A percentile compares a stretch with the other conserved stretches of the same genome.
Evolutionary conservation across 495 filamentous ascomycete genomes (phyloP).

Genomic region (Stereocaulon alpinum): DNA sequence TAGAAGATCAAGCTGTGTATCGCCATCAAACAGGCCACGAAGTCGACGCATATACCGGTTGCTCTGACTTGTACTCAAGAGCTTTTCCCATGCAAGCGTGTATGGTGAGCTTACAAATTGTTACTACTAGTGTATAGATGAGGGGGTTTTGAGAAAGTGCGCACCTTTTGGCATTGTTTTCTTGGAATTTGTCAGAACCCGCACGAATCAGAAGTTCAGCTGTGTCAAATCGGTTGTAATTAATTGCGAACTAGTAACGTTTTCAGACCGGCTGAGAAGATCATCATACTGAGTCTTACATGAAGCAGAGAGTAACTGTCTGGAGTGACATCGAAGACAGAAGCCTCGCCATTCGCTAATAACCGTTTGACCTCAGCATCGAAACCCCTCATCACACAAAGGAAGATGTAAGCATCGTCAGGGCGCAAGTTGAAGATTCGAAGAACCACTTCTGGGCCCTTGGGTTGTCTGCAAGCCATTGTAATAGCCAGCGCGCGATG

Average conservation of each 20-base stretch:
- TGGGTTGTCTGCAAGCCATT: not conserved
- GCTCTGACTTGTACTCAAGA: fast-evolving
- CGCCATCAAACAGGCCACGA: not conserved
- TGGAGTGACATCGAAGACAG: not conserved
- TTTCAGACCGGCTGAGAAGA: too few species aligned
- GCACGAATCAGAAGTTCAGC: not conserved
- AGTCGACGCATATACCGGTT: not conserved
- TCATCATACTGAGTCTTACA: not conserved
- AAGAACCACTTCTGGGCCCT: conserved; percentile 6
- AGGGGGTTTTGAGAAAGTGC: not conserved
- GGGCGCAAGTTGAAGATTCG: conserved; percentile 3
- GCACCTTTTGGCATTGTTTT: not conserved
- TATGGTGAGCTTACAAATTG: not conserved
- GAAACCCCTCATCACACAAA: not conserved
- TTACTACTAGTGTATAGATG: not conserved
- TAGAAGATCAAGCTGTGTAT: not conserved
- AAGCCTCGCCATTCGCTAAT: conserved; percentile 5
- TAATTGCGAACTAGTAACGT: not conserved
- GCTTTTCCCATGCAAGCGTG: not conserved
- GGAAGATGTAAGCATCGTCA: not conserved
- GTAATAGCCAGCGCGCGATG: not conserved
- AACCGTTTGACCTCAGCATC: not conserved
- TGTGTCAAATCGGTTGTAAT: not conserved
- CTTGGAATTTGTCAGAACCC: conserved; percentile 5
- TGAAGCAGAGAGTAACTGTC: not conserved